Conservation (phyloP, 2,329 filamentous ascomycete species). For the Cryphonectria radicalis region DNA sequence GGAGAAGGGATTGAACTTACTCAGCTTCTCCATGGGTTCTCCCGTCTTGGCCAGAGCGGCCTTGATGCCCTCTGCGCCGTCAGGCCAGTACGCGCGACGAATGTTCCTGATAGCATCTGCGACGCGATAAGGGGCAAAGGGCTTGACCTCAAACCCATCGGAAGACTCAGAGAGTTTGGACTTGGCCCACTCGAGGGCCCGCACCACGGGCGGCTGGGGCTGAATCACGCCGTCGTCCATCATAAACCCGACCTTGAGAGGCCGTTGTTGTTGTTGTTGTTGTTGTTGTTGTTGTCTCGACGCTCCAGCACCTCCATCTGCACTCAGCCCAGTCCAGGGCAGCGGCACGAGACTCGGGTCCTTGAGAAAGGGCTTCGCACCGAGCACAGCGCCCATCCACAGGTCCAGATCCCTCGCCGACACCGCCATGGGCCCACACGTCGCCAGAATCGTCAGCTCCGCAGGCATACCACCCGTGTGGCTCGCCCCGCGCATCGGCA, state of each 20-base stretch:
- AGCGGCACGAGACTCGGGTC: constrained; percentile 39
- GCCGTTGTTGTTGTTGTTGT: background rate
- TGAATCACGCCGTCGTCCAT: constrained; percentile 42
- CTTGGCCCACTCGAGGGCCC: constrained; percentile 42
- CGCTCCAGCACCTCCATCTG: background rate
- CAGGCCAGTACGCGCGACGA: constrained; percentile 51
- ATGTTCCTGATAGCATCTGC: constrained; percentile 40
- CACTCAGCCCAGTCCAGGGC: constrained; percentile 34
- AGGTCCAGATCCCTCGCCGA: constrained; percentile 42
- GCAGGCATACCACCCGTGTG: constrained; percentile 32
- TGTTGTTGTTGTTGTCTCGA: background rate
- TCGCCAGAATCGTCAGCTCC: constrained; percentile 42
- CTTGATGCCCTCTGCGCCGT: constrained; percentile 42
- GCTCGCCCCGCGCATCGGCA: constrained; percentile 37
- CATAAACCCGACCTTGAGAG: constrained; percentile 49
- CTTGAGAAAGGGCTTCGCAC: constrained; percentile 34
- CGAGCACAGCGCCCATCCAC: constrained; percentile 37
- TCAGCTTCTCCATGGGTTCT: constrained; percentile 51
- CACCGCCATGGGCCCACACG: constrained; percentile 41
- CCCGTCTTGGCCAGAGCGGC: constrained; percentile 41
- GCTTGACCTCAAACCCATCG: constrained; percentile 39
- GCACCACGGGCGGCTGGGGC: constrained; percentile 44
- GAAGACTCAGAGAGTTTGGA: constrained; percentile 31
- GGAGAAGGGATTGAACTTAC: background rate
- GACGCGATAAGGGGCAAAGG: constrained; percentile 40